Percentiles rank a stretch among this genome's conserved stretches.
Evolutionary conservation across 2,329 filamentous ascomycete genomes (phyloP).

Genomic region (Penicillium sp.): DNA sequence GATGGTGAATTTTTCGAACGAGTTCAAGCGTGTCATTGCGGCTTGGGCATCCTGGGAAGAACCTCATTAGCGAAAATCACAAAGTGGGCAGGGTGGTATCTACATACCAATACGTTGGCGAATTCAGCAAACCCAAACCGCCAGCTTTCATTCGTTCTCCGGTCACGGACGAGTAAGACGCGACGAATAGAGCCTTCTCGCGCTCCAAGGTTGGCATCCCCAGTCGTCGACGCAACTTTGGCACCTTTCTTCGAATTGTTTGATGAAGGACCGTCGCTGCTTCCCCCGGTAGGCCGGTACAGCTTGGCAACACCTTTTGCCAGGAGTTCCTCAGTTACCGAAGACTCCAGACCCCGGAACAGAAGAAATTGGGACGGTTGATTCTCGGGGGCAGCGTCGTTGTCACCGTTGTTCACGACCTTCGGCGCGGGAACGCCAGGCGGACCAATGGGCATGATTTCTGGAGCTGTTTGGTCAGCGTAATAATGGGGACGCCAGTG

Average conservation of each 20-base stretch:
- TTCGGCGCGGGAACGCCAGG: constrained; percentile 50
- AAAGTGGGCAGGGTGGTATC: background rate
- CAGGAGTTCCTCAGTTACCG: constrained; percentile 74
- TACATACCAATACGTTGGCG: constrained; percentile 65
- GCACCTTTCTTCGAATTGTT: constrained; percentile 52
- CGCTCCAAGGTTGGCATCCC: constrained; percentile 70
- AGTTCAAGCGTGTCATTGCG: constrained; percentile 73
- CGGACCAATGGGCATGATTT: constrained; percentile 39
- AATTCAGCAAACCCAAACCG: constrained; percentile 87
- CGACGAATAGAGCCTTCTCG: constrained; percentile 75
- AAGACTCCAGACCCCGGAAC: constrained; percentile 71
- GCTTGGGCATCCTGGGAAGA: constrained; percentile 67
- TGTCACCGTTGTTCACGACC: constrained; percentile 59
- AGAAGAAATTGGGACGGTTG: constrained; percentile 78
- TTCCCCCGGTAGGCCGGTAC: constrained; percentile 61
- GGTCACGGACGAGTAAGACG: constrained; percentile 77
- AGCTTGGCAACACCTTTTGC: constrained; percentile 76
- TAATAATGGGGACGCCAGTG: too few relatives aligned
- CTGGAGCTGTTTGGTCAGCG: constrained; percentile 31
- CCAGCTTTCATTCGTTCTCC: constrained; percentile 73
- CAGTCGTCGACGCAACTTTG: constrained; percentile 62
- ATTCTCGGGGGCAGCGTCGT: constrained; percentile 59
- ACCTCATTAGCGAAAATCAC: constrained; percentile 12
- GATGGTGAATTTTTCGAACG: constrained; percentile 77
- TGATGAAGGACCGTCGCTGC: constrained; percentile 38